A percentile compares a stretch with the other conserved stretches of the same genome.
phyloP scores from a whole-genome alignment of 345 rosid genomes.

The Eucalyptus tenuipes region DNA sequence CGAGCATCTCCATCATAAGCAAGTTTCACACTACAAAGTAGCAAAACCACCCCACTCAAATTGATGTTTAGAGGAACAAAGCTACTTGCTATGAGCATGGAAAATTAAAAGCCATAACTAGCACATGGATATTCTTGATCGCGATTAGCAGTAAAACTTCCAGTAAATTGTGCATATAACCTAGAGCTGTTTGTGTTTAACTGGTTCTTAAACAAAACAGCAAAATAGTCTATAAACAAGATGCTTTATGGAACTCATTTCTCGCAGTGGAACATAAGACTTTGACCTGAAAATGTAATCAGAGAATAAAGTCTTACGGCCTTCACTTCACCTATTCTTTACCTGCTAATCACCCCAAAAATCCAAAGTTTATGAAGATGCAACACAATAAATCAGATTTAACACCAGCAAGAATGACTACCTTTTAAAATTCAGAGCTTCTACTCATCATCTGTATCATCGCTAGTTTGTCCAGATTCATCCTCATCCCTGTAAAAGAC shows the following conservation, averaged over 20 bases:
- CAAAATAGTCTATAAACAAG: background rate
- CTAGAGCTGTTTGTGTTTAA: no score
- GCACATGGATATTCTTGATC: no score
- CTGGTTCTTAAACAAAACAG: background rate
- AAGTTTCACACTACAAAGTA: no score
- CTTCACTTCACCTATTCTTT: background rate
- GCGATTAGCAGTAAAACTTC: no score
- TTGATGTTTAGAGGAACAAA: no score
- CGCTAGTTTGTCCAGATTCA: conserved; percentile 70
- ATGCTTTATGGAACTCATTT: background rate
- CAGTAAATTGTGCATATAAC: no score
- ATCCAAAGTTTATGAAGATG: background rate
- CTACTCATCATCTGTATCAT: conserved; percentile 15
- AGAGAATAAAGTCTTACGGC: background rate
- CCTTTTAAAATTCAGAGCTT: background rate
- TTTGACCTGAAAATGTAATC: background rate
- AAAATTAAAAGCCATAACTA: no score
- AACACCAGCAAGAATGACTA: background rate
- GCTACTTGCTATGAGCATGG: no score
- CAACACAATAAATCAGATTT: background rate
- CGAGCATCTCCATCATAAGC: no score
- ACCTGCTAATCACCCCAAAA: background rate
- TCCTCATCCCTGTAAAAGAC: conserved; percentile 44
- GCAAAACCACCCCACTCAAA: no score
- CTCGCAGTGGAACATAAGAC: background rate